Conservation (phyloP, 2,329 filamentous ascomycete genomes). For the Microdochium bolleyi region DNA sequence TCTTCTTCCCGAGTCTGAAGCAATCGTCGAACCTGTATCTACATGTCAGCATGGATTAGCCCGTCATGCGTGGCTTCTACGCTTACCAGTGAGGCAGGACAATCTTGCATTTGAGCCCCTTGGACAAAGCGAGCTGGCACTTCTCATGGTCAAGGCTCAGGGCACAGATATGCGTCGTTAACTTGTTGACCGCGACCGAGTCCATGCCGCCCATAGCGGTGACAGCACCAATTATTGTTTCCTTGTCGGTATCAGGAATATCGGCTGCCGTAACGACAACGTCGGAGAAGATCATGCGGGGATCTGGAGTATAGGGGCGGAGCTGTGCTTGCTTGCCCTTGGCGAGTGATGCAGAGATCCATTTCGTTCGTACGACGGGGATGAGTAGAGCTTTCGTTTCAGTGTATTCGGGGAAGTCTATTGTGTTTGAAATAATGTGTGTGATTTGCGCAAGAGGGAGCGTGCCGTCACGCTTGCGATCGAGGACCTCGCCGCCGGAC, state of each 20-base stretch:
- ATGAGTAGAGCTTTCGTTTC: slow-evolving; percentile 69
- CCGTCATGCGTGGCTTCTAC: not conserved
- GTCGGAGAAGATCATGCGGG: slow-evolving; percentile 80
- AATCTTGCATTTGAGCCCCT: slow-evolving; percentile 66
- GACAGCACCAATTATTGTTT: slow-evolving; percentile 84
- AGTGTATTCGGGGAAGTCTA: slow-evolving; percentile 85
- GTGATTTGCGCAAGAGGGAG: slow-evolving; percentile 40
- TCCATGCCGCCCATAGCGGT: slow-evolving; percentile 84
- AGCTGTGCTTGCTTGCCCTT: slow-evolving; percentile 68
- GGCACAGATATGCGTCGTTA: slow-evolving; percentile 85
- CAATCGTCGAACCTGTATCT: slow-evolving; percentile 86
- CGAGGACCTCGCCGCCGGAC: slow-evolving; percentile 42
- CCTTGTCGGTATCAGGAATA: slow-evolving; percentile 78
- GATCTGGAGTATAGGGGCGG: slow-evolving; percentile 83
- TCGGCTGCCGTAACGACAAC: slow-evolving; percentile 78
- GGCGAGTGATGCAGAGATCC: slow-evolving; percentile 65
- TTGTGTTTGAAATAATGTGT: slow-evolving; percentile 60
- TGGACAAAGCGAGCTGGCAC: slow-evolving; percentile 53
- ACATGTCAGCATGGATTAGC: slow-evolving; percentile 11
- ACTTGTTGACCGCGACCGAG: slow-evolving; percentile 59
- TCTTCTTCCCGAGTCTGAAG: slow-evolving; percentile 82
- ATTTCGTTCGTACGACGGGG: slow-evolving; percentile 73
- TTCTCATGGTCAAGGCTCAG: slow-evolving; percentile 68
- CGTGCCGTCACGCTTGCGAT: slow-evolving; percentile 38
- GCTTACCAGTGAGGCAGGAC: slow-evolving; percentile 85